phyloP scores from a whole-genome alignment of 2,329 filamentous ascomycete species.

The Alternaria postmessia region DNA sequence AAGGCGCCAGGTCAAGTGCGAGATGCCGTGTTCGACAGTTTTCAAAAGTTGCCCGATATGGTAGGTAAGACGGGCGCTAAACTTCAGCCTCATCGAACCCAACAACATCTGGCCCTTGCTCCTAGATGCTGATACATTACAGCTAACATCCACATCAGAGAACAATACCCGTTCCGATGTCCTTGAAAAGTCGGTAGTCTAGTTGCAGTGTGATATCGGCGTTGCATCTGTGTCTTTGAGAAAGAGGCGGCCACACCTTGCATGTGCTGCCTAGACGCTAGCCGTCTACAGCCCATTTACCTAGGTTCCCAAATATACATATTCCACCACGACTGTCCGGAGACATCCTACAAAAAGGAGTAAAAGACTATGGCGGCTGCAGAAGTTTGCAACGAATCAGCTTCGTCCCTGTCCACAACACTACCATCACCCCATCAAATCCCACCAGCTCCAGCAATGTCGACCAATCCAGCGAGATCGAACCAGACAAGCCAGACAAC shows the following conservation, averaged over 20 bases:
- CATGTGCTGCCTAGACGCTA: background rate
- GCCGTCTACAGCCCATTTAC: background rate
- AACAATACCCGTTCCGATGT: no score
- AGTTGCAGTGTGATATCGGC: background rate
- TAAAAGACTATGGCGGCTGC: slow-evolving; percentile 7
- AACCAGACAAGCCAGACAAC: slow-evolving; percentile 11
- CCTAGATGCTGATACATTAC: background rate
- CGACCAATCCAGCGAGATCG: background rate
- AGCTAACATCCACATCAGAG: background rate
- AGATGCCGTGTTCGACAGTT: background rate
- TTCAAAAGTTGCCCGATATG: background rate
- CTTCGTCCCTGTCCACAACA: background rate
- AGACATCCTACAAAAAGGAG: background rate
- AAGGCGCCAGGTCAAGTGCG: background rate
- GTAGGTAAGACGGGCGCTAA: background rate
- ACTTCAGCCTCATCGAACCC: background rate
- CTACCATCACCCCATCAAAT: background rate
- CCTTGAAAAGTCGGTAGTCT: no score
- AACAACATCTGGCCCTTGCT: background rate
- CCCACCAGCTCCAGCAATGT: background rate
- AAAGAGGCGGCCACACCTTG: background rate
- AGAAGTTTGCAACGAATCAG: background rate
- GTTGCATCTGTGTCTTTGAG: background rate
- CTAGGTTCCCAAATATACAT: background rate
- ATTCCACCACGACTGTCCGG: background rate